Base-by-base conservation (phyloP, 257 asterid species). In the Solanum stenotomum region DNA sequence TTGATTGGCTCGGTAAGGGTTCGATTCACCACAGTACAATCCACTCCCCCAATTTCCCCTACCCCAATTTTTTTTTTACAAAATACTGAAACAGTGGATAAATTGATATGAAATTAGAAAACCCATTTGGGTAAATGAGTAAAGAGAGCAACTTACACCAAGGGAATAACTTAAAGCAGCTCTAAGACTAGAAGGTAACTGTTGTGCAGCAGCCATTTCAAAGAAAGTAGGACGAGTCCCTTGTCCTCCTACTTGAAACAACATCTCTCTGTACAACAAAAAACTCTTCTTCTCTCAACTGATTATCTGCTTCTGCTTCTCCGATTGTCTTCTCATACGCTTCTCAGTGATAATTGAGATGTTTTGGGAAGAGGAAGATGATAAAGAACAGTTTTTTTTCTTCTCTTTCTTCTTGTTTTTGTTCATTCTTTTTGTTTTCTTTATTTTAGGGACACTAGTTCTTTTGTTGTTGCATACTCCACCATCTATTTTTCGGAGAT, bases 171-270 rank as follows among this genome's bases (percentile, higher is more conserved):
- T 93, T 70, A 97, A 94, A 88, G 98, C 99, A 87, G 99, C 98
- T 86, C 99, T 94, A 83, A 97, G 93, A 91, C 99, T 97, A 49
- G 99, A 92, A 46, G 99, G 99, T n/a, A 97, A 96, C 94, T 97
- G 99, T 89, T 97, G 99, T 82, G 99, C 99, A 74, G 99, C 99
- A 27, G 99, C 93, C 99, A 97, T 97, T 93, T 97, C 99, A 90
- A 97, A 97, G 94, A 97, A 97, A 90, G 99, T 97, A 91, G 99
- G 99, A 88, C 99, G 99, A 76, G 95, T 94, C 85, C 99, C 99
- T 88, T 94, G 96, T 23, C 99, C 99, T 86, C 99, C 99, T 81
- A 97, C 99, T 94, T 97, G 99, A 93, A 97, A 97, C 95, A 97
- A 91, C 99, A 97, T 97, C 94, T 86, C 87, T 77, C 35, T 68